Conservation (phyloP, 768 basidiomycete species). For the Pleurotus pulmonarius region DNA sequence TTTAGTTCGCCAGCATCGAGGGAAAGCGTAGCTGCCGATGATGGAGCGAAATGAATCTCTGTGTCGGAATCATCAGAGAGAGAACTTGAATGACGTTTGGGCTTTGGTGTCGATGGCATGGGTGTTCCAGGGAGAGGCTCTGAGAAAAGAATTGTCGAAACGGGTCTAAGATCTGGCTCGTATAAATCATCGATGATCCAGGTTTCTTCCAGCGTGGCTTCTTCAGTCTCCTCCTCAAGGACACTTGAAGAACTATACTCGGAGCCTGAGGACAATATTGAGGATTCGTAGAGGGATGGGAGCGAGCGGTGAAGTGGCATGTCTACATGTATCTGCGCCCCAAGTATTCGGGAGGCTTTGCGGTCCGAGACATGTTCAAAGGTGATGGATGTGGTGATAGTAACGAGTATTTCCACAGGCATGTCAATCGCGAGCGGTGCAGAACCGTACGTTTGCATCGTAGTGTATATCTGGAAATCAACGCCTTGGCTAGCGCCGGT, state of each 20-base stretch:
- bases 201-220: neutral
- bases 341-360: neutral
- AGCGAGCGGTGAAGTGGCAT: neutral
- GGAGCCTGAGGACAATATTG: neutral
- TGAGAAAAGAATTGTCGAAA: neutral
- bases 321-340: neutral
- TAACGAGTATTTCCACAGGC: neutral
- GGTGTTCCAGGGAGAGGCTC: neutral
- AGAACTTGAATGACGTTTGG: neutral
- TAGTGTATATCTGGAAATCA: constrained; percentile 1
- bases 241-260: neutral
- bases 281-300: neutral
- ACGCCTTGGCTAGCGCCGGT: neutral
- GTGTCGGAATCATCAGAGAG: neutral
- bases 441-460: neutral
- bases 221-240: neutral
- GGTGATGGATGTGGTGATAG: neutral
- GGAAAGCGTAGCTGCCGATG: neutral
- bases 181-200: constrained; percentile 3
- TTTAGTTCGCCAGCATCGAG: neutral
- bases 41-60: neutral
- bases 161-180: neutral
- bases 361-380: neutral
- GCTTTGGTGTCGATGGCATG: neutral
- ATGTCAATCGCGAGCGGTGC: neutral